Evolutionary conservation across 371 early-diverging fungal genomes (phyloP).

Genomic region (Actinomortierella wolfii): DNA sequence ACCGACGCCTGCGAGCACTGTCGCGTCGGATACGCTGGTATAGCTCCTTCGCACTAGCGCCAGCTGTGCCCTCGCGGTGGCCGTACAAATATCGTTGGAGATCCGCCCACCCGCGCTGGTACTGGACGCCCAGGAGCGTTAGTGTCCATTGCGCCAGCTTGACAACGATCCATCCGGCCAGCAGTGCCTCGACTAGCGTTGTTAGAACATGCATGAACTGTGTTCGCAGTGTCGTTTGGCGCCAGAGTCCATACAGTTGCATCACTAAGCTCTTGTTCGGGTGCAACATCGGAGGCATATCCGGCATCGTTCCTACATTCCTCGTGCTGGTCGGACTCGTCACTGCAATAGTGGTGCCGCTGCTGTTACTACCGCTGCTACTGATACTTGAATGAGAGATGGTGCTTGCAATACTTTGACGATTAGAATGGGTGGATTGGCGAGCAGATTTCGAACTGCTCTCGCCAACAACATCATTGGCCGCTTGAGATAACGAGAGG

Average conservation of each 20-base stretch:
- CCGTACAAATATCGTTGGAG: conserved; percentile 26
- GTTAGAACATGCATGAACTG: conserved; percentile 40
- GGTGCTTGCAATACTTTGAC: no score
- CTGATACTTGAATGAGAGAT: no score
- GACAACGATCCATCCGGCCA: conserved; percentile 22
- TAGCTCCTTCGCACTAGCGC: conserved; percentile 26
- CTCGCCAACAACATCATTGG: no score
- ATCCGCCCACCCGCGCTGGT: conserved; percentile 11
- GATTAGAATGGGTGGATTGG: no score
- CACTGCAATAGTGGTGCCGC: no score
- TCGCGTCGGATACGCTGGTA: conserved; percentile 30
- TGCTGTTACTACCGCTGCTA: no score
- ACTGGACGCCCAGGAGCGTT: conserved; percentile 18
- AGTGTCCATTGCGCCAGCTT: conserved; percentile 23
- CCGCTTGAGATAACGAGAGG: no score
- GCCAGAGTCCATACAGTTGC: conserved; percentile 40
- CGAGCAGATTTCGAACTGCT: no score
- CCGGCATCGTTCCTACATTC: no score
- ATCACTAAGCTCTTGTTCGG: conserved; percentile 23
- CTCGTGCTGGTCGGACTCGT: no score
- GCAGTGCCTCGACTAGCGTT: conserved; percentile 20
- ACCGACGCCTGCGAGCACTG: conserved; percentile 10
- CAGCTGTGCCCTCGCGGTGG: conserved; percentile 18
- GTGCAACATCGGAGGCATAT: not conserved
- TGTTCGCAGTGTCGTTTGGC: conserved; percentile 30